Evolutionary conservation across 2,329 filamentous ascomycete species (phyloP).

Genomic region (Pseudonectria buxi): DNA sequence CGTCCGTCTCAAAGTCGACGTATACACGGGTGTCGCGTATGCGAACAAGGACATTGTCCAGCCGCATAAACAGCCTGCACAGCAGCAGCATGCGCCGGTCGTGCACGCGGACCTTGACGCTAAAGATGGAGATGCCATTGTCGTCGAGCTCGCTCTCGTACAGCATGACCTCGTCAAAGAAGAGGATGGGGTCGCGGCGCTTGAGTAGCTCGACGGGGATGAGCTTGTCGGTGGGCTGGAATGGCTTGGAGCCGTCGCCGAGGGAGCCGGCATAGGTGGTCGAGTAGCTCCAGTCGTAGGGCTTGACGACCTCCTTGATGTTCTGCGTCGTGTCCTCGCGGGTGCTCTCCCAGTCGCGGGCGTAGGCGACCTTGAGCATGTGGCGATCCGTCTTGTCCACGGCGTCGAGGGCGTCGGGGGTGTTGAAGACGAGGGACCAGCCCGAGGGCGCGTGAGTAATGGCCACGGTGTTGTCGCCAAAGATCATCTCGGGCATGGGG

Average conservation of each 20-base stretch:
- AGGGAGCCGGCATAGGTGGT: conserved; percentile 77
- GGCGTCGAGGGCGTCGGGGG: conserved; percentile 77
- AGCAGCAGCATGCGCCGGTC: conserved; percentile 79
- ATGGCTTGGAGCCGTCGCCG: conserved; percentile 23
- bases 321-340: conserved; percentile 72
- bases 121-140: conserved; percentile 88
- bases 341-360: conserved; percentile 68
- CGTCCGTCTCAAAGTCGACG: conserved; percentile 73
- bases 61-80: conserved; percentile 80
- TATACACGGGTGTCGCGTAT: conserved; percentile 88
- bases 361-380: conserved; percentile 93
- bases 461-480: conserved; percentile 83
- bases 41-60: conserved; percentile 83
- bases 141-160: conserved; percentile 98
- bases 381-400: conserved; percentile 90
- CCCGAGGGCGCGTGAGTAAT: conserved; percentile 67
- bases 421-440: conserved; percentile 77
- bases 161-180: conserved; percentile 92
- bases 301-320: conserved; percentile 89
- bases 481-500: conserved; percentile 96
- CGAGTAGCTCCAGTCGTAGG: conserved; percentile 97
- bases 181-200: conserved; percentile 85
- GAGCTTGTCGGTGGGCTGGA: conserved; percentile 29
- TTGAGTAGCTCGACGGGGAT: conserved; percentile 85
- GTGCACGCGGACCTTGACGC: conserved; percentile 90